Conservation (phyloP, 441 rosid genomes). For the Monsonia emarginata region DNA sequence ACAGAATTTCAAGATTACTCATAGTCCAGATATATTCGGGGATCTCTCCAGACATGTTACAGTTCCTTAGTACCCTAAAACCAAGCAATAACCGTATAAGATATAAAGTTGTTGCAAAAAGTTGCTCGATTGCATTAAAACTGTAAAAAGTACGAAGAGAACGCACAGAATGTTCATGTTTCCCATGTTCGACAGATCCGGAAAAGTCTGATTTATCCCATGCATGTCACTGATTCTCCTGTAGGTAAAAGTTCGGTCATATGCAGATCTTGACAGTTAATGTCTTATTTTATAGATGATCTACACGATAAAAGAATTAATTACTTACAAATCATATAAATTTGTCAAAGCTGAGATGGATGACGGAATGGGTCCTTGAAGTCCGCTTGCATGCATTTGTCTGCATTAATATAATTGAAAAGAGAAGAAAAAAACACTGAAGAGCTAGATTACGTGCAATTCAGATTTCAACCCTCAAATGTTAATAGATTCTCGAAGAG, state of each 20-base stretch:
- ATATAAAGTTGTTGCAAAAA: not conserved
- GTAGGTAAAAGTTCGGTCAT: constrained; percentile 15
- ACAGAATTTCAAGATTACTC: constrained; percentile 22
- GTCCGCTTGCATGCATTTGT: constrained; percentile 57
- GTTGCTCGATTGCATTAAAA: not conserved
- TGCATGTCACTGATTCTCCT: constrained; percentile 66
- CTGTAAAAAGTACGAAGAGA: constrained; percentile 1
- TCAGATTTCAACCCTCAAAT: not conserved
- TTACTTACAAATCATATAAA: constrained; percentile 43
- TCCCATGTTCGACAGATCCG: constrained; percentile 29
- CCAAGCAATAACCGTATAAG: not conserved
- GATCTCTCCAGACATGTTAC: constrained; percentile 26
- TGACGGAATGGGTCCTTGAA: constrained; percentile 53
- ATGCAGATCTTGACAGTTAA: constrained; percentile 8
- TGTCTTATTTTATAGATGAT: not conserved
- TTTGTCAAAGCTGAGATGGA: constrained; percentile 32
- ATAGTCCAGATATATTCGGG: constrained; percentile 28
- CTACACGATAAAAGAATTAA: not conserved
- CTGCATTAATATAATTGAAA: constrained; percentile 23
- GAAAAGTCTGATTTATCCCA: constrained; percentile 54
- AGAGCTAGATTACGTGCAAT: constrained; percentile 7
- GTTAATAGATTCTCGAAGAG: not conserved
- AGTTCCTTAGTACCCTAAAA: constrained; percentile 30
- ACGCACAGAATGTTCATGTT: constrained; percentile 21
- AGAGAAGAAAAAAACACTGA: constrained; percentile 1